phyloP scores from a whole-genome alignment of 1,284 basidiomycete genomes.

The Flammula alnicola region DNA sequence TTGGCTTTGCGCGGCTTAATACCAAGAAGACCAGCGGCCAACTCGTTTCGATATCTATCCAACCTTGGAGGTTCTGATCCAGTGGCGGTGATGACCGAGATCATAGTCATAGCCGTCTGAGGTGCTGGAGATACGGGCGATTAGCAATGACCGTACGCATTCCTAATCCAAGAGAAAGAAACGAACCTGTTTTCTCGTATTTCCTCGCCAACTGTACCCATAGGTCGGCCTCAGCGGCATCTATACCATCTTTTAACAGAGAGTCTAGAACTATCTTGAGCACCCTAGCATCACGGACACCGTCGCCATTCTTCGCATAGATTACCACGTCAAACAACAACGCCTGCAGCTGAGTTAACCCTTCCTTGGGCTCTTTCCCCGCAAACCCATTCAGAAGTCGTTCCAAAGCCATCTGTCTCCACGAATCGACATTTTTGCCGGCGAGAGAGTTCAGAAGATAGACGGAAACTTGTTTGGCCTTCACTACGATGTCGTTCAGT shows the following conservation, averaged over 20 bases:
- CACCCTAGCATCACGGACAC: slow-evolving; percentile 57
- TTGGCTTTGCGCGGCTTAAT: slow-evolving; percentile 68
- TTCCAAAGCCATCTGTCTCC: slow-evolving; percentile 53
- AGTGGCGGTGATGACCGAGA: slow-evolving; percentile 63
- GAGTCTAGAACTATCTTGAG: slow-evolving; percentile 60
- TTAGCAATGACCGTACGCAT: background rate
- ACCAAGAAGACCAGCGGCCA: slow-evolving; percentile 81
- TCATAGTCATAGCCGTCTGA: slow-evolving; percentile 67
- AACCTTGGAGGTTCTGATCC: slow-evolving; percentile 75
- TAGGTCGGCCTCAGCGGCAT: slow-evolving; percentile 68
- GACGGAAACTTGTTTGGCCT: slow-evolving; percentile 64
- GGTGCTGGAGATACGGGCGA: slow-evolving; percentile 53
- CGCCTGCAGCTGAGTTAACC: slow-evolving; percentile 18
- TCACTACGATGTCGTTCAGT: slow-evolving; percentile 49
- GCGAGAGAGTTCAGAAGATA: slow-evolving; percentile 64
- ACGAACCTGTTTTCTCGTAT: slow-evolving; percentile 63
- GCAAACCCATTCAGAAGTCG: slow-evolving; percentile 31
- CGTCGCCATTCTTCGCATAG: slow-evolving; percentile 46
- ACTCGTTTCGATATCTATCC: slow-evolving; percentile 87
- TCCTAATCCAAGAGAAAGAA: background rate
- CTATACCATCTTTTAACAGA: slow-evolving; percentile 67
- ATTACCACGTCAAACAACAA: slow-evolving; percentile 22
- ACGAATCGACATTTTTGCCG: slow-evolving; percentile 43
- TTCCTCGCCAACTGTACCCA: slow-evolving; percentile 76
- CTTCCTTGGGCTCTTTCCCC: slow-evolving; percentile 24